Percentiles rank a stretch among this genome's conserved stretches.
Evolutionary conservation across 1,284 basidiomycete species (phyloP).

Genomic region (Pisolithus thermaeus): DNA sequence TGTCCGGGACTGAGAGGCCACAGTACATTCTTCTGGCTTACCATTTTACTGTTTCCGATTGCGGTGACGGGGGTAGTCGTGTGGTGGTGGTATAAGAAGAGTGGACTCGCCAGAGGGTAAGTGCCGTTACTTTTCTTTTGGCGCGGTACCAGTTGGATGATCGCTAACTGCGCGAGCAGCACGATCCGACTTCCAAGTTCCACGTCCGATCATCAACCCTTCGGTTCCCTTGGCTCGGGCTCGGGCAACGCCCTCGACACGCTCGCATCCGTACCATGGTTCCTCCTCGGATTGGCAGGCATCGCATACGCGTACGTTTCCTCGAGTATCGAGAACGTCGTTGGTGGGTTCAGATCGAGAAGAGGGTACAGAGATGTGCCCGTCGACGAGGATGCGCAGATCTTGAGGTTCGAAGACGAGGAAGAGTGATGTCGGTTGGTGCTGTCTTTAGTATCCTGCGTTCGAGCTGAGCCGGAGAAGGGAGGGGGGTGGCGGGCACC

Average conservation of each 20-base stretch:
- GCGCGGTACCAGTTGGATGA: not conserved
- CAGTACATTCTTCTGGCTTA: constrained; percentile 77
- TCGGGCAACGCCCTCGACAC: constrained; percentile 49
- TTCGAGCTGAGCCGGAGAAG: no score
- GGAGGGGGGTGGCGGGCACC: no score
- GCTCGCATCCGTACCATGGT: constrained; percentile 82
- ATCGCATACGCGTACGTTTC: constrained; percentile 66
- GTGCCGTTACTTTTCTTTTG: constrained; percentile 20
- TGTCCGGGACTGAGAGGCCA: constrained; percentile 78
- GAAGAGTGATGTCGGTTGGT: constrained; percentile 31
- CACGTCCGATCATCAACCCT: constrained; percentile 31
- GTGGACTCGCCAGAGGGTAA: constrained; percentile 66
- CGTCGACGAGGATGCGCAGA: constrained; percentile 85
- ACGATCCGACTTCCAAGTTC: constrained; percentile 72
- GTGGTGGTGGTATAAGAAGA: constrained; percentile 74
- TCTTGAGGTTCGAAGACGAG: constrained; percentile 77
- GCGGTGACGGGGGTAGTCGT: constrained; percentile 67
- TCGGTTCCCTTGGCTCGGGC: constrained; percentile 31
- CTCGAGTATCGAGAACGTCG: constrained; percentile 39
- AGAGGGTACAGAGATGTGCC: constrained; percentile 78
- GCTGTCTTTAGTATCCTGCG: not conserved
- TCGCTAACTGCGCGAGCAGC: constrained; percentile 31
- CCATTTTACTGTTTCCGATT: constrained; percentile 70
- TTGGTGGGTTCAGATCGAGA: constrained; percentile 41
- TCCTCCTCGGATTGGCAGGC: constrained; percentile 70